Base-by-base conservation (phyloP, 768 basidiomycete species). In the Tephrocybe sp. region DNA sequence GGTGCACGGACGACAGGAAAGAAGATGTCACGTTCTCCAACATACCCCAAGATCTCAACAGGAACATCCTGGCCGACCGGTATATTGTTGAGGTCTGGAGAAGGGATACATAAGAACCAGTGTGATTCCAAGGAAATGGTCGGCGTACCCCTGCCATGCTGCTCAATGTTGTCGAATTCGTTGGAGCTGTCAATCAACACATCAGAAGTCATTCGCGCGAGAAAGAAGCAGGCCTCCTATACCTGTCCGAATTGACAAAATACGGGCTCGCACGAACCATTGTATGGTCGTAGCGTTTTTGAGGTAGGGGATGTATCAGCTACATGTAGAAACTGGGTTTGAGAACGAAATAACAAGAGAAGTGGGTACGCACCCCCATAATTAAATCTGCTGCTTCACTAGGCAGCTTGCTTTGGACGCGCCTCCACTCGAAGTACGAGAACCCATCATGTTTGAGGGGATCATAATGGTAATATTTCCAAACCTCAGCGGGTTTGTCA, bases 311-410 rank as follows among this genome's bases (percentile, higher is more conserved):
- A 17, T 53, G 43, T 14, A 66, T 26, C 11, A 66, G 38, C 67
- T 70, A 41, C 20, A 30, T 30, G 11, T 30, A 11, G 5, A 30
- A 5, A 5, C 15, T 36, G 20, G n/a, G 8, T 3, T 39, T 17
- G 38, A 6, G 8, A 39, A 39, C n/a, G 18, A 6, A 18, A 12
- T 15, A 12, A 15, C 34, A 36, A 4, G 28, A 30, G 12, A 15
- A n/a, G 21, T 12, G 7, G n/a, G 18, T 7, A 33, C 64, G 32
- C 46, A 69, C 73, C 26, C 73, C 71, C 26, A 57, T 50, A 5
- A 76, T 49, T 2, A 77, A 50, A 47, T 57, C 34, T 38, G 61
- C 62, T 1, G 59, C 63, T 0, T 60, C 43, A 9, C 51, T 40
- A 14, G 58, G 54, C 15, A 75, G 7, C 3, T 28, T 32, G n/a